Conservation (phyloP, 805 yeast species). For the Kluyveromyces wickerhamii region DNA sequence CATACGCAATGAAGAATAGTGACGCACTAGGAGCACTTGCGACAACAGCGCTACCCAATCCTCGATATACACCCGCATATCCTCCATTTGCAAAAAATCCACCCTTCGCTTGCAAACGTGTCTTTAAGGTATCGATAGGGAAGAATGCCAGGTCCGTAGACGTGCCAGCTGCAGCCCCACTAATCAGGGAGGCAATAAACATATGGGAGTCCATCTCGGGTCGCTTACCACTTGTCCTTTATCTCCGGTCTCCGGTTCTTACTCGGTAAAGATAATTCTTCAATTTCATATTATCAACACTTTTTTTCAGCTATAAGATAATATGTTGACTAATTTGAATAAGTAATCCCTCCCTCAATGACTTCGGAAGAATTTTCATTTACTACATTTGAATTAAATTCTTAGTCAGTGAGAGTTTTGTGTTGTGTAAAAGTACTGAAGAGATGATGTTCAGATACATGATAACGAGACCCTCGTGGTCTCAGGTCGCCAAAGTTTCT, state of each 20-base stretch:
- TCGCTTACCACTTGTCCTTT: too few species aligned
- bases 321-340: too few species aligned
- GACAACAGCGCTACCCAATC: constrained; percentile 85
- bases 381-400: too few species aligned
- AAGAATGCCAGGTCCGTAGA: constrained; percentile 90
- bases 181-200: constrained; percentile 32
- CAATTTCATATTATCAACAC: neutral
- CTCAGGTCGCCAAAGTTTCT: too few species aligned
- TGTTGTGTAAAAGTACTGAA: too few species aligned
- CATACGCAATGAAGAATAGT: constrained; percentile 77
- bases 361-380: too few species aligned
- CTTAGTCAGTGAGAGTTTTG: too few species aligned
- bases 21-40: constrained; percentile 92
- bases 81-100: constrained; percentile 94
- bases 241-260: constrained; percentile 2
- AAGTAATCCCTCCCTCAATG: too few species aligned
- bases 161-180: constrained; percentile 96
- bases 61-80: constrained; percentile 82
- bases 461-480: neutral
- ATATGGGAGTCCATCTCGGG: constrained; percentile 16
- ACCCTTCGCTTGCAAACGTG: constrained; percentile 90
- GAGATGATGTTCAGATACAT: neutral
- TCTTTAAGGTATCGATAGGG: constrained; percentile 93
- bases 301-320: too few species aligned
- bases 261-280: neutral